Evolutionary conservation across 257 asterid genomes (phyloP).

Genomic region (Gentiana dahurica): DNA sequence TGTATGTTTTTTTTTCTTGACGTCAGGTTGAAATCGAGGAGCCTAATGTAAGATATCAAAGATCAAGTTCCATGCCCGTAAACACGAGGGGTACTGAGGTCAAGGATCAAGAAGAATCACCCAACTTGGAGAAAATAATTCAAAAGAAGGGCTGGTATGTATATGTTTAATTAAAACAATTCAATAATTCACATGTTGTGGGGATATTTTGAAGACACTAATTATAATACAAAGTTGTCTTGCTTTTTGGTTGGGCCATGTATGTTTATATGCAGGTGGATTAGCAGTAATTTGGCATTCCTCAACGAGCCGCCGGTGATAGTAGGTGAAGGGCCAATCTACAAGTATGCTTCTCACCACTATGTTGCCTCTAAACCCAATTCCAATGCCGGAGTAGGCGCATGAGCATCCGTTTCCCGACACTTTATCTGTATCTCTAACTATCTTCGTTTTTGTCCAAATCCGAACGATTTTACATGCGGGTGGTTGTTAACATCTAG

Average conservation of each 20-base stretch:
- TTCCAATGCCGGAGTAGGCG: constrained; percentile 22
- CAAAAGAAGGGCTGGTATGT: constrained; percentile 67
- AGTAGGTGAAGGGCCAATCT: constrained; percentile 24
- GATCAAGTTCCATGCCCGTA: constrained; percentile 2
- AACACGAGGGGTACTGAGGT: not conserved
- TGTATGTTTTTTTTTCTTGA: not conserved
- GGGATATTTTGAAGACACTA: too few relatives aligned
- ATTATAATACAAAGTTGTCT: too few relatives aligned
- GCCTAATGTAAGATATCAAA: constrained; percentile 6
- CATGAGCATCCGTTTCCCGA: constrained; percentile 6
- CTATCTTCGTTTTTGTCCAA: too few relatives aligned
- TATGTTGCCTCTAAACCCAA: constrained; percentile 29
- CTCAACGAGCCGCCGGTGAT: constrained; percentile 76
- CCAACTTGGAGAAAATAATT: constrained; percentile 28
- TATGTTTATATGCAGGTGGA: constrained; percentile 50
- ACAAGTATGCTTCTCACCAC: constrained; percentile 49
- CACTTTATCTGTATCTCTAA: too few relatives aligned
- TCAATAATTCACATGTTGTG: too few relatives aligned
- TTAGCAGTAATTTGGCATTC: constrained; percentile 65
- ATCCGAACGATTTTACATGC: too few relatives aligned
- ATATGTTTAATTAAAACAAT: not conserved
- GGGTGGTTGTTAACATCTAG: too few relatives aligned
- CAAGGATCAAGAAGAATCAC: constrained; percentile 6
- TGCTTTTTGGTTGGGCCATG: too few relatives aligned
- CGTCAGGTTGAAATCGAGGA: constrained; percentile 30